Conservation (phyloP, 495 filamentous ascomycete species). For the Aspergillus saccharolyticus region DNA sequence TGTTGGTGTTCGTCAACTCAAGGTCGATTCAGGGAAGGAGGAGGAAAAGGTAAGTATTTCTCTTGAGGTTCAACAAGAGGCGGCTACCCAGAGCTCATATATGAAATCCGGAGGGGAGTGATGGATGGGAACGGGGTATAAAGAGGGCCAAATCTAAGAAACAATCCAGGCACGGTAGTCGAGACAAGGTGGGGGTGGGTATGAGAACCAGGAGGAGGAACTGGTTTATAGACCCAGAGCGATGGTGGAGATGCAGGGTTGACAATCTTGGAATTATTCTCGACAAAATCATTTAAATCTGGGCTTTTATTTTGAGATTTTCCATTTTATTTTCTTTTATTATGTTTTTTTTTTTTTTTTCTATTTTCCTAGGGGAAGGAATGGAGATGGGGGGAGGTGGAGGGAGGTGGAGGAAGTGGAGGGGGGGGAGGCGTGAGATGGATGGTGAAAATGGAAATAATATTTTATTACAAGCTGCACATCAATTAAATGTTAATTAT, state of each 20-base stretch:
- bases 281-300: neutral
- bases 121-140: constrained; percentile 8
- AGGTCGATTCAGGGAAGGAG: neutral
- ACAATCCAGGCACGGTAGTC: constrained; percentile 13
- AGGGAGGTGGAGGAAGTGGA: constrained; percentile 10
- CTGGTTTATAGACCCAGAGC: constrained; percentile 20
- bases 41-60: neutral
- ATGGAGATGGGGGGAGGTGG: constrained; percentile 1
- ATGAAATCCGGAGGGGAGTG: constrained; percentile 8
- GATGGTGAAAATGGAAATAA: constrained; percentile 4
- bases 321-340: neutral
- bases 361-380: neutral
- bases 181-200: constrained; percentile 18
- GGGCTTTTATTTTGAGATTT: neutral
- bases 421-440: constrained; percentile 15
- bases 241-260: neutral
- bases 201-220: constrained; percentile 14
- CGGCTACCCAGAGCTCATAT: constrained; percentile 20
- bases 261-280: neutral
- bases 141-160: constrained; percentile 5
- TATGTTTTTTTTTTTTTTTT: neutral
- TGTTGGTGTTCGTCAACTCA: constrained; percentile 6
- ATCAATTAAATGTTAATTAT: constrained; percentile 19
- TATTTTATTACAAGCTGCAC: constrained; percentile 3
- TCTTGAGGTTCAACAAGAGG: constrained; percentile 1